These are phyloP conservation scores for Candida anutae DNA, from an alignment of 1,139 yeast genomes.

Conservation along the genomic window DNA sequence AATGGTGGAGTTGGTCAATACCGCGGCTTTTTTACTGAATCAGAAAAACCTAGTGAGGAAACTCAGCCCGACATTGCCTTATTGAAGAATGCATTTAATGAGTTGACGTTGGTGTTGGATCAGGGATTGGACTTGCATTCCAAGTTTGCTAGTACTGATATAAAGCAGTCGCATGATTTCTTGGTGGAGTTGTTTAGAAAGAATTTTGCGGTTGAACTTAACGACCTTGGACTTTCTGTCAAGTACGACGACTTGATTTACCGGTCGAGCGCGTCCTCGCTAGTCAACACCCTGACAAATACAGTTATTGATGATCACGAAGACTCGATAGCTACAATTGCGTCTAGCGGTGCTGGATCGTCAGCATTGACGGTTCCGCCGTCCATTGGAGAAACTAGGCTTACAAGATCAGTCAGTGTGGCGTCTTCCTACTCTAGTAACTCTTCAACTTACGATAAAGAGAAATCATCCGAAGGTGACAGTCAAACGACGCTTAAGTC, in stretches of 20 bases:
- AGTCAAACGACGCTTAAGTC: too few species aligned
- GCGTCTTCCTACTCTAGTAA: too few species aligned
- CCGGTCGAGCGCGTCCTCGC: constrained; percentile 12
- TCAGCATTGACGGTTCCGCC: too few species aligned
- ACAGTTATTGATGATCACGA: constrained; percentile 24
- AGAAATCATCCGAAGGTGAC: too few species aligned
- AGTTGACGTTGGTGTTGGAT: constrained; percentile 57
- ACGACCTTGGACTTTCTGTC: constrained; percentile 25
- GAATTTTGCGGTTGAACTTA: constrained; percentile 66
- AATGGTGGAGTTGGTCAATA: constrained; percentile 90
- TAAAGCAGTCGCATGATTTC: constrained; percentile 59
- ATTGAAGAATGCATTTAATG: constrained; percentile 58
- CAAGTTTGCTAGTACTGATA: constrained; percentile 47
- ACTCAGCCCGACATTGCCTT: constrained; percentile 37
- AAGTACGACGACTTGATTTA: constrained; percentile 23
- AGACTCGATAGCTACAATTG: too few species aligned
- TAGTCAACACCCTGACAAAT: too few species aligned
- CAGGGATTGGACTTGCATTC: constrained; percentile 68
- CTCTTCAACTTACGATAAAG: too few species aligned
- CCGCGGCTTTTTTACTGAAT: constrained; percentile 54
- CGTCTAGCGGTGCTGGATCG: constrained; percentile 8
- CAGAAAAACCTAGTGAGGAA: constrained; percentile 35
- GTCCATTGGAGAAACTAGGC: too few species aligned
- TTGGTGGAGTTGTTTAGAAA: constrained; percentile 56
- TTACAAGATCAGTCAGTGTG: too few species aligned